Conservation (phyloP, 129 eudicot genomes). For the Centaurea solstitialis region DNA sequence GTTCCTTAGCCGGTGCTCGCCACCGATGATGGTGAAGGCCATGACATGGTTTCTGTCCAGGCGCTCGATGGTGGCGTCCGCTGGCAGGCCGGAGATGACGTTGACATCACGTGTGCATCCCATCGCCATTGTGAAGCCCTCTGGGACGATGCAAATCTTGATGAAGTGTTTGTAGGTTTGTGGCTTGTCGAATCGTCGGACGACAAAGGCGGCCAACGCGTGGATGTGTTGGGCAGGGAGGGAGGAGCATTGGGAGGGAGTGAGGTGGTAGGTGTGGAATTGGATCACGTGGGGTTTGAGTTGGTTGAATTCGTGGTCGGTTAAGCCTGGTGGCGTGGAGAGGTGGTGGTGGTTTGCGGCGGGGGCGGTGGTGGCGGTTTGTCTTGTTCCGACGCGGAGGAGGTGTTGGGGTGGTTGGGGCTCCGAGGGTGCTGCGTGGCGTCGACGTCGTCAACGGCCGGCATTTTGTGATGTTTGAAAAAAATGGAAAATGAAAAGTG, state of each 20-base stretch:
- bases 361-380: slow-evolving; percentile 29
- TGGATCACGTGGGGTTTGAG: slow-evolving; percentile 36
- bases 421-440: too few species aligned
- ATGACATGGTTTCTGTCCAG: slow-evolving; percentile 66
- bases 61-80: slow-evolving; percentile 76
- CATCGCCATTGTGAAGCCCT: slow-evolving; percentile 41
- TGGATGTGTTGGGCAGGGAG: slow-evolving; percentile 78
- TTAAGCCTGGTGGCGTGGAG: slow-evolving; percentile 48
- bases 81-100: slow-evolving; percentile 91
- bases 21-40: slow-evolving; percentile 77
- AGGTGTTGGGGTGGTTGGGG: slow-evolving; percentile 4
- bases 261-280: slow-evolving; percentile 74
- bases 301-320: slow-evolving; percentile 51
- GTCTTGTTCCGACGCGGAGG: slow-evolving; percentile 14
- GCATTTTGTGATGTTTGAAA: too few species aligned
- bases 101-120: slow-evolving; percentile 80
- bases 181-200: slow-evolving; percentile 85
- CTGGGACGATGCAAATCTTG: slow-evolving; percentile 63
- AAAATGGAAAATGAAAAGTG: too few species aligned
- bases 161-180: slow-evolving; percentile 95
- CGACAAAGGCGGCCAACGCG: slow-evolving; percentile 72
- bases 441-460: too few species aligned
- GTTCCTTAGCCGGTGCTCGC: slow-evolving; percentile 78
- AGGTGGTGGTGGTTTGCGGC: too few species aligned
- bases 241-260: slow-evolving; percentile 67